A percentile compares a stretch with the other conserved stretches of the same genome.
phyloP scores from a whole-genome alignment of 2,329 filamentous ascomycete genomes.

The Diaporthe ampelina region DNA sequence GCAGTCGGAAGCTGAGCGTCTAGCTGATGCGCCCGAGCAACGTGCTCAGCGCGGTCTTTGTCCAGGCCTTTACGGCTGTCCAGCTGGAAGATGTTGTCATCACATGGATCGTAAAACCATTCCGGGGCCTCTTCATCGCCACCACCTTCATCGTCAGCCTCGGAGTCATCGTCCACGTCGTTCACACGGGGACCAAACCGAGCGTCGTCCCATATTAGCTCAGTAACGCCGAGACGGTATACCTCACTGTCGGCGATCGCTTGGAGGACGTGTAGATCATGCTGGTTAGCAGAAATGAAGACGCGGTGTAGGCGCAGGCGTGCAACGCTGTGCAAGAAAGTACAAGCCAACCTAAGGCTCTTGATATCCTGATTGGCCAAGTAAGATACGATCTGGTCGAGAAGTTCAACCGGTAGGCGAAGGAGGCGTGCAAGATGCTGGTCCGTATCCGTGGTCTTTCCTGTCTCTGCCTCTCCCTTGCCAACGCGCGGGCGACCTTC shows the following conservation, averaged over 20 bases:
- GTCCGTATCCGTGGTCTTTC: background rate
- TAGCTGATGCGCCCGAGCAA: slow-evolving; percentile 21
- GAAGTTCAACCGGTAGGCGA: background rate
- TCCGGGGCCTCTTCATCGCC: background rate
- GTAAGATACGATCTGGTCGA: background rate
- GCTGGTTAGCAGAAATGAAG: slow-evolving; percentile 7
- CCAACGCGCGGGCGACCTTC: background rate
- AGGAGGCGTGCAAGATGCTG: background rate
- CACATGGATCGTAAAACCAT: background rate
- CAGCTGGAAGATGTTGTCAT: background rate
- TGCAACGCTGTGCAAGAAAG: background rate
- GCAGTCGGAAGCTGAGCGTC: background rate
- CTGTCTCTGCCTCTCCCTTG: background rate
- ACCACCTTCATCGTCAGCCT: background rate
- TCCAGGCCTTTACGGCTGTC: slow-evolving; percentile 6
- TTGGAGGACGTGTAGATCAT: background rate
- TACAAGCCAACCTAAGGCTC: slow-evolving; percentile 4
- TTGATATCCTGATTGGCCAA: slow-evolving; percentile 14
- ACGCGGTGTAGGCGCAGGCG: background rate
- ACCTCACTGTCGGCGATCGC: slow-evolving; percentile 15
- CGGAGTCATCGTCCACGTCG: background rate
- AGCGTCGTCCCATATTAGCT: slow-evolving; percentile 30
- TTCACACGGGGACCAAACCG: background rate
- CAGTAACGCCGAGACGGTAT: background rate
- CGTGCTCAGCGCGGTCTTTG: slow-evolving; percentile 19